Evolutionary conservation across 176 grass and related monocot genomes (phyloP), one percentile per base, ranked within the genome.

Genomic region (Raddia distichophylla): DNA sequence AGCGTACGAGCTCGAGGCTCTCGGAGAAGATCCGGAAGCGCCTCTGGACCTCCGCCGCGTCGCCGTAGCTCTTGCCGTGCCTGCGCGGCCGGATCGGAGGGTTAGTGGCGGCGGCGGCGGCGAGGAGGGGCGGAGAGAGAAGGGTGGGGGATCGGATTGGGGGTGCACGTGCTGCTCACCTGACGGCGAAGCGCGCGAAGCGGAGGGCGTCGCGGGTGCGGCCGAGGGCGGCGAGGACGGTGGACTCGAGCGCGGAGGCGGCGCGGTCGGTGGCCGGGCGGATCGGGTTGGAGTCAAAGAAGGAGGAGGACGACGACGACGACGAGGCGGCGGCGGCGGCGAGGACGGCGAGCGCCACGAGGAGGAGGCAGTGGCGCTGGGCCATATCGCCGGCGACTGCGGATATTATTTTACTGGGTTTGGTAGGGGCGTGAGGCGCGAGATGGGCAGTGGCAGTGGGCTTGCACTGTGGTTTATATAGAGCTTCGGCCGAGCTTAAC

Each of bases 21-120:
- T 99, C 88, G 84, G 86, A 82, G 76, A 99, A 99, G 79, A 93
- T 91, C 82, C 83, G 51, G 85, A 95, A 99, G 75, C 93, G 77
- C 59, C 62, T 69, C 10, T 77, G 74, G 35, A 99, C 90, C 87
- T 99, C 93, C 82, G 83, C 91, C 22, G 32, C 82, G 86, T 73
- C 86, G 49, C 86, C 88, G 56, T 99, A 99, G 63, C 80, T 91
- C 87, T 93, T 99, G 50, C 93, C 93, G 45, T 95, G 51, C 77
- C 96, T 98, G 83, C 80, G 6, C 3, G 7, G 0, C 20, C 16
- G 43, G 50, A 19, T 51, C 77, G 7, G 17, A 27, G 1, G 27
- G 56, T 80, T 70, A 84, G 40, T 9, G 37, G 3, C 37, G 37
- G 3, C 18, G 15, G 45, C 7, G n/a, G 14, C 16, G 7, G 17